Conservation (phyloP, 2,329 filamentous ascomycete genomes). For the Orbilia javanica region DNA sequence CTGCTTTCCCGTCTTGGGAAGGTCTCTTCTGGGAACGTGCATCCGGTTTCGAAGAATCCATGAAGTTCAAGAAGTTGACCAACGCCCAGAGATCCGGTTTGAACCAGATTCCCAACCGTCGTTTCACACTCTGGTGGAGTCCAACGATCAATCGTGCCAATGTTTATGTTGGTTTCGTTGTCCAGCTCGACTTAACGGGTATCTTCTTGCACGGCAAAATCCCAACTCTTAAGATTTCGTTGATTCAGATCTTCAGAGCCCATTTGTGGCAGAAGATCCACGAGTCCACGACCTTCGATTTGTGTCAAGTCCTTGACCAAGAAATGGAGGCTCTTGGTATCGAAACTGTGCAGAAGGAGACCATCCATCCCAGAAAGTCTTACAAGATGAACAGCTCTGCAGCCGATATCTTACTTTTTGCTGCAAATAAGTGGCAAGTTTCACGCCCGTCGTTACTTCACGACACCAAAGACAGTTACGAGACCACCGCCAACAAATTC, state of each 20-base stretch:
- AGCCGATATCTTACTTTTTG: constrained; percentile 95
- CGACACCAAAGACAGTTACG: constrained; percentile 95
- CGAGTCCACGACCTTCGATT: constrained; percentile 84
- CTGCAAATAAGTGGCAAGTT: constrained; percentile 99
- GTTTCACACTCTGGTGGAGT: constrained; percentile 98
- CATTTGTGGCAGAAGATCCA: constrained; percentile 99
- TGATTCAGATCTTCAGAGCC: constrained; percentile 99
- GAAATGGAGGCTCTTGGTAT: constrained; percentile 95
- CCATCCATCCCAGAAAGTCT: constrained; percentile 97
- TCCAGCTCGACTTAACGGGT: constrained; percentile 95
- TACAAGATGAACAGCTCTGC: constrained; percentile 99
- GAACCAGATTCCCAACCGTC: constrained; percentile 98
- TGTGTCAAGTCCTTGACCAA: constrained; percentile 98
- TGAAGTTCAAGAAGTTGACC: constrained; percentile 99
- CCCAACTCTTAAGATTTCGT: constrained; percentile 94
- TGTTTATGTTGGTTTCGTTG: constrained; percentile 92
- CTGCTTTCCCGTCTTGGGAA: constrained; percentile 96
- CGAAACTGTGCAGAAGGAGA: constrained; percentile 98
- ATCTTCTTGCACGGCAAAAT: constrained; percentile 99
- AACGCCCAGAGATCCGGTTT: constrained; percentile 97
- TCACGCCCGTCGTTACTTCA: constrained; percentile 92
- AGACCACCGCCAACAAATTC: constrained; percentile 97
- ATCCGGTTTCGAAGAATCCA: constrained; percentile 68
- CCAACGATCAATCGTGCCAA: constrained; percentile 94
- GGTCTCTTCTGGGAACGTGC: constrained; percentile 90